Base-by-base conservation (phyloP, 179 eudicot genomes). In the Heliamphora pulchella region DNA sequence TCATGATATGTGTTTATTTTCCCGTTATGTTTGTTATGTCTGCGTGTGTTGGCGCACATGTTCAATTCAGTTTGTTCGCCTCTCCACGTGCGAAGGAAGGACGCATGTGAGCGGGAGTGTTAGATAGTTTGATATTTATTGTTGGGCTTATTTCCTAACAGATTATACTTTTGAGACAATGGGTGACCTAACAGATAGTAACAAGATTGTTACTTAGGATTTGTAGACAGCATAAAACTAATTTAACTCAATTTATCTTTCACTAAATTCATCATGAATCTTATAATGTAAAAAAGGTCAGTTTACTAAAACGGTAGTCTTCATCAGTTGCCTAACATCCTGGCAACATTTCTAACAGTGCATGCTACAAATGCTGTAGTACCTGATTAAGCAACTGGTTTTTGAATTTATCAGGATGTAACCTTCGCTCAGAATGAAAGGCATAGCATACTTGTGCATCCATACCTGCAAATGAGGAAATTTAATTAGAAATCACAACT, bases 401-500 rank as follows among this genome's bases (percentile, higher is more conserved):
- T 76, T 91, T 94, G 80, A 96, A 96, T 80, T 91, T 96, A 77
- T 94, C 98, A 20, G 99, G 99, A 82, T 94, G 90, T 75, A 89
- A 73, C 87, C 92, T 96, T 78, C 99, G 83, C 90, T 94, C 96
- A 82, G 92, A 89, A 83, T 96, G 96, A 84, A 96, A 96, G 58
- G 94, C 95, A 74, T 89, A 94, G 3, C 98, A 96, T 73, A 96
- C 92, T 84, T 96, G 98, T 55, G 99, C 98, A 86, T 96, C 99
- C 99, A 96, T 96, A 53, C 99, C 99, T 96, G 90, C 39, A 80
- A 53, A 82, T 14, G 39, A 70, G 20, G 63, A 54, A 63, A n/a
- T n/a, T 43, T 48, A 58, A 20, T 51, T 2, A 54, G 71, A 76
- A 73, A 74, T 41, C n/a, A 44, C 41, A 22, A 13, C 62, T 7